These are phyloP conservation scores for Pleurotus ostreatus DNA, from an alignment of 768 basidiomycete genomes.

Conservation along the genomic window DNA sequence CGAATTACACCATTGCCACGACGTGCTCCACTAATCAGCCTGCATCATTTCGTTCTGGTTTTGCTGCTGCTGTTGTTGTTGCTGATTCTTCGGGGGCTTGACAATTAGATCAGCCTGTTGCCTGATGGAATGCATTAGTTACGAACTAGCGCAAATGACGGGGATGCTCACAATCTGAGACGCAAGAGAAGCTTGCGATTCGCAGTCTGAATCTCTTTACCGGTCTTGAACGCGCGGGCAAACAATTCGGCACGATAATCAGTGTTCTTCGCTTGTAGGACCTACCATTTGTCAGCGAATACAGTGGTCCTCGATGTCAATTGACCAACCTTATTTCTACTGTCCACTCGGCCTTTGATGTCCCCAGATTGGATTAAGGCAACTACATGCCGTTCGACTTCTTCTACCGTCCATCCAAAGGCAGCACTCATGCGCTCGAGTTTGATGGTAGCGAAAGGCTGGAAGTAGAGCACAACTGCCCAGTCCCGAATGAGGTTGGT, in stretches of 20 bases:
- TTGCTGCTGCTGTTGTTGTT: constrained; percentile 51
- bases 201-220: constrained; percentile 63
- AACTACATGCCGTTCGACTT: constrained; percentile 73
- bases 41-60: neutral
- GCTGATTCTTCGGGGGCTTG: constrained; percentile 50
- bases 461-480: constrained; percentile 84
- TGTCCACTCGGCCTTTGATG: constrained; percentile 83
- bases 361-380: constrained; percentile 70
- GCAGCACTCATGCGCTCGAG: constrained; percentile 82
- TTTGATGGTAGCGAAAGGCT: constrained; percentile 82
- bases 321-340: constrained; percentile 72
- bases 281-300: constrained; percentile 34
- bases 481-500: constrained; percentile 69
- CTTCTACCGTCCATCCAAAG: constrained; percentile 76
- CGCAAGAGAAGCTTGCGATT: constrained; percentile 79
- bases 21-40: neutral
- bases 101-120: constrained; percentile 80
- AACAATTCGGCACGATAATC: constrained; percentile 79
- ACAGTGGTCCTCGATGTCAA: constrained; percentile 7
- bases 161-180: constrained; percentile 70
- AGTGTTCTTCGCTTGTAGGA: constrained; percentile 74
- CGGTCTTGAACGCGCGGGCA: constrained; percentile 68
- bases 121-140: constrained; percentile 29
- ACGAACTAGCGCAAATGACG: neutral
- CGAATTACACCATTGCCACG: too few relatives aligned